Conservation (phyloP, 306 rosid species). For the Comarum palustre region DNA sequence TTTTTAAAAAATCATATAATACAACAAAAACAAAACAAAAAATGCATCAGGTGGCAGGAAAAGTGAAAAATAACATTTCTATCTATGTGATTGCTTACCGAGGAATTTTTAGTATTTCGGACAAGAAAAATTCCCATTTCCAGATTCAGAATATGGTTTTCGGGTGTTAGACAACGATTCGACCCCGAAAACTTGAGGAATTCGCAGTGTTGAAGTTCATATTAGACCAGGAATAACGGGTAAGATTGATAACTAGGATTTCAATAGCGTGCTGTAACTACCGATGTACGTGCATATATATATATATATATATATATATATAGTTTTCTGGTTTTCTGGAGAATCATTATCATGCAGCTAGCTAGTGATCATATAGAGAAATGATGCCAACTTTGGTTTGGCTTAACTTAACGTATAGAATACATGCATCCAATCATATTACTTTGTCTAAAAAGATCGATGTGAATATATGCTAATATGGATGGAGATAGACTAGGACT, state of each 20-base stretch:
- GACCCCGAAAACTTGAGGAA: neutral
- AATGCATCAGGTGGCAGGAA: conserved; percentile 26
- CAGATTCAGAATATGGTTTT: neutral
- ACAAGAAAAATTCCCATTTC: neutral
- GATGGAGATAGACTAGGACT: neutral
- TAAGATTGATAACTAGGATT: neutral
- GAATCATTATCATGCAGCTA: neutral
- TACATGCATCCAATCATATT: neutral
- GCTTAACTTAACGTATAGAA: conserved; percentile 9
- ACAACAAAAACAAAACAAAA: neutral
- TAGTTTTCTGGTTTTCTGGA: neutral
- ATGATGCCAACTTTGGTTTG: neutral
- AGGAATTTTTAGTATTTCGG: neutral
- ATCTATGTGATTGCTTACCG: neutral
- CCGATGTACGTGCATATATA: neutral
- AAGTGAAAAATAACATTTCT: conserved; percentile 35
- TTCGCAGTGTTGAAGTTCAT: neutral
- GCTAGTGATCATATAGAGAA: neutral
- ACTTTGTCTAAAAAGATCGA: neutral
- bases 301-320: neutral
- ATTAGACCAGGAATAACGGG: neutral
- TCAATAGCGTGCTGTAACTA: neutral
- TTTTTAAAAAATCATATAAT: no score
- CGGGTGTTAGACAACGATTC: neutral
- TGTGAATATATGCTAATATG: neutral